Base-by-base conservation (phyloP, 2,329 filamentous ascomycete species). In the Ophiostoma sp. region DNA sequence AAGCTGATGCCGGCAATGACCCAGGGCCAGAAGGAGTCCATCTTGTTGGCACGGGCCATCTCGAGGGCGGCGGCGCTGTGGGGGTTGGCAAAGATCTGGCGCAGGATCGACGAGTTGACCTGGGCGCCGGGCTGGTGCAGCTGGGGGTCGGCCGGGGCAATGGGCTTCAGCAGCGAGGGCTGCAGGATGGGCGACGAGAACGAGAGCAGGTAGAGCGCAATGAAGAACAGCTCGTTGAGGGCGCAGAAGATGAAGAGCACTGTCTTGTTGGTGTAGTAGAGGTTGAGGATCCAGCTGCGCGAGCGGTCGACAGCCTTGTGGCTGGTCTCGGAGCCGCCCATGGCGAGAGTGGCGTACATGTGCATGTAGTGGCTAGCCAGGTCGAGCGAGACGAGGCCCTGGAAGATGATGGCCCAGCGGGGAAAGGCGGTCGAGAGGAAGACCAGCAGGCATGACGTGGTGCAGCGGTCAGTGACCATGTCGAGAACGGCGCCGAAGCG, bases 391-490 rank as follows among this genome's bases (percentile, higher is more conserved):
- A 99, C 97, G 77, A 99, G 82, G 64, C 90, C 88, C 83, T 99
- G 95, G 85, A 99, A 99, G 71, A 98, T 78, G 75, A 98, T 93
- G 74, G 92, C 89, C 90, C 93, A 98, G 71, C 94, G 88, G 4
- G 95, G 95, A 82, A 96, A 99, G 27, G 95, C 95, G 17, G 93
- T 96, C 57, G 92, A 93, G 73, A 99, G 82, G 83, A 98, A 99
- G 68, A 98, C 94, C 67, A 99, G 87, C 75, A 99, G 82, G 80
- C 95, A 99, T 2, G 94, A 89, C 3, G 95, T 99, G 39, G 94
- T 98, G 84, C 95, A 98, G 72, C 95, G 90, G 81, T 99, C 95
- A 23, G 95, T 99, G 72, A 99, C 94, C 95, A 99, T 99, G 82
- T 99, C 95, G 73, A 99, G 86, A 44, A 99, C 94, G 41, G 94